Evolutionary conservation across 2,329 filamentous ascomycete genomes (phyloP), one percentile per base, ranked within the genome.

Genomic region (Colletotrichum sp.): DNA sequence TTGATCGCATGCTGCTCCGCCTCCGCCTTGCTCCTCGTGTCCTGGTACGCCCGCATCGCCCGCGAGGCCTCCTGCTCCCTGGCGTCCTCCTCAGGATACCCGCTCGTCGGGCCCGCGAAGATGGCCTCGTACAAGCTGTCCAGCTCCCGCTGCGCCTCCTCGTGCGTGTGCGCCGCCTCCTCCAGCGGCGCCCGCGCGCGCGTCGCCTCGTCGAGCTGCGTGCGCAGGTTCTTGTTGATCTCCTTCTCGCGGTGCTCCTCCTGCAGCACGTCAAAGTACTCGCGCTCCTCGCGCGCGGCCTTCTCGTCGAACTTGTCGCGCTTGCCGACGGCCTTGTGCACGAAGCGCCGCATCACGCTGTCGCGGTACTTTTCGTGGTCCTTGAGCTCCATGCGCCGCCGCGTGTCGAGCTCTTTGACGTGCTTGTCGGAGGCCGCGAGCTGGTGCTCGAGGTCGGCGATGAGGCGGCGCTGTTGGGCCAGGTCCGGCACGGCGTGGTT

Each of bases 361-460:
- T 91, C 87, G 70, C 88, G 87, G 79, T 90, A 90, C 70, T 85
- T 87, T 70, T 89, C 84, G 76, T 91, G 89, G 16, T 90, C 88
- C 62, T 86, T 86, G 56, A 88, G 85, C 78, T 91, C 88, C 71
- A 86, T 85, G 27, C 84, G 82, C 8, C 88, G 87, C 66, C 84
- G 83, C 4, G 71, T 66, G 32, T 88, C 85, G 8, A 90, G 81
- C 3, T 79, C 76, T 6, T 78, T 74, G n/a, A 90, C 82, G 55
- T 83, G 82, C 58, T 83, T 81, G 70, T 86, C 80, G 1, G 85
- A 83, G 2, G 78, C 77, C 0, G 70, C 62, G 36, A 89, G 82
- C 68, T 89, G 84, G 9, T 77, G 77, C 30, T 88, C 81, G 10
- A 91, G 85, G 71, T 89, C 86, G 7, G 78, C 76, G 36, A 91